phyloP scores from a whole-genome alignment of 345 rosid species.

The Theobroma cacao region DNA sequence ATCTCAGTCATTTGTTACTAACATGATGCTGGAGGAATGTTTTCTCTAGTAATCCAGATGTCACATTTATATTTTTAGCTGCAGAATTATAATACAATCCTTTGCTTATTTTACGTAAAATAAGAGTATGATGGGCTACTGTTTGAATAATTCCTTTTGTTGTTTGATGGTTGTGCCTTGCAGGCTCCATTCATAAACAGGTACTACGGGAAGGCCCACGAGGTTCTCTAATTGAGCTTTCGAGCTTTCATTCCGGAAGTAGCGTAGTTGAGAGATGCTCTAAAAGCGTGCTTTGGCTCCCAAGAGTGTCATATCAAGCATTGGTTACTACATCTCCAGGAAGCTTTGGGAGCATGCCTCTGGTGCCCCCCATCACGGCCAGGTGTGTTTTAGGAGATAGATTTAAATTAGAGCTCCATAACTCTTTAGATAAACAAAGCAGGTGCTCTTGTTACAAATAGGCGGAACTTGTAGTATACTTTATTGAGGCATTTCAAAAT shows the following conservation, averaged over 20 bases:
- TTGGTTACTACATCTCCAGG: neutral
- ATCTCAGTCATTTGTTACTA: neutral
- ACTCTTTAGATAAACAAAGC: neutral
- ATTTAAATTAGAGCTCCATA: slow-evolving; percentile 10
- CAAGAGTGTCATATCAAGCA: neutral
- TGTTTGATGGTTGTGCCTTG: slow-evolving; percentile 16
- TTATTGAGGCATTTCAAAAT: neutral
- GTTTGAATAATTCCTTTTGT: neutral
- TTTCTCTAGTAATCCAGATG: neutral
- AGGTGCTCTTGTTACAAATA: neutral
- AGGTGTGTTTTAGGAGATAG: neutral
- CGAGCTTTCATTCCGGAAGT: neutral
- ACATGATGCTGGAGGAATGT: neutral
- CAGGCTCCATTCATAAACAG: slow-evolving; percentile 85
- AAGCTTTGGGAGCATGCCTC: slow-evolving; percentile 12
- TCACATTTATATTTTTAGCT: neutral
- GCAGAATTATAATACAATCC: neutral
- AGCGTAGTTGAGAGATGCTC: neutral
- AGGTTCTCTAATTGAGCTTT: slow-evolving; percentile 46
- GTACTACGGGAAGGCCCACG: slow-evolving; percentile 86
- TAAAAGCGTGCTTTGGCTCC: neutral
- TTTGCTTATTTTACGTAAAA: neutral
- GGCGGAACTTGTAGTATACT: slow-evolving; percentile 16
- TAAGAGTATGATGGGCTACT: neutral
- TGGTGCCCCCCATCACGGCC: slow-evolving; percentile 11